Evolutionary conservation across 352 stramenopile species (phyloP).

Genomic region (Phytophthora melonis): DNA sequence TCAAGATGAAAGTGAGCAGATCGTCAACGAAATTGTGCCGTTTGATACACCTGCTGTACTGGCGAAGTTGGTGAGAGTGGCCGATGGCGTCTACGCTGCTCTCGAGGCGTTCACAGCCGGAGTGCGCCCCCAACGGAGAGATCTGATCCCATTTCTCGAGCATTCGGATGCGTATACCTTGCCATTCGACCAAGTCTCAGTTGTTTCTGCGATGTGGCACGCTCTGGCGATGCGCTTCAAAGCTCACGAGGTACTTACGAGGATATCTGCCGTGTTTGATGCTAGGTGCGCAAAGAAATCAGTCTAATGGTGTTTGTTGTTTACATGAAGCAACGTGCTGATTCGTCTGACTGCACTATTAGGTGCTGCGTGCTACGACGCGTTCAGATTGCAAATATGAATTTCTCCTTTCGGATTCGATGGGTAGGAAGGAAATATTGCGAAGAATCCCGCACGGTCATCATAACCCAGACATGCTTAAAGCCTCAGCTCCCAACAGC

Average conservation of each 20-base stretch:
- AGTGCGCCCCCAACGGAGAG: background rate
- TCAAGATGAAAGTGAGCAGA: background rate
- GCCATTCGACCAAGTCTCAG: slow-evolving; percentile 17
- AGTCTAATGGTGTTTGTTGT: background rate
- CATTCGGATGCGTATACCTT: slow-evolving; percentile 19
- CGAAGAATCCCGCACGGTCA: slow-evolving; percentile 14
- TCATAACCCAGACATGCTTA: slow-evolving; percentile 18
- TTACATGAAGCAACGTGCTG: slow-evolving; percentile 1
- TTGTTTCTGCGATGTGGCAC: slow-evolving; percentile 16
- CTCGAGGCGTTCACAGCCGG: slow-evolving; percentile 18
- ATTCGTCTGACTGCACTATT: slow-evolving; percentile 15
- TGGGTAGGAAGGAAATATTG: slow-evolving; percentile 24
- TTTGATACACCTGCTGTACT: slow-evolving; percentile 17
- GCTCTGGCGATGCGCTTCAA: slow-evolving; percentile 19
- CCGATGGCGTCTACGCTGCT: slow-evolving; percentile 18
- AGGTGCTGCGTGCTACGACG: slow-evolving; percentile 17
- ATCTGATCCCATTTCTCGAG: slow-evolving; percentile 19
- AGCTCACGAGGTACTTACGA: slow-evolving; percentile 18
- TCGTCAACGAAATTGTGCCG: background rate
- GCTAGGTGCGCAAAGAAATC: background rate
- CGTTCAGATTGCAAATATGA: slow-evolving; percentile 8
- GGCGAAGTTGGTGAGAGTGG: background rate
- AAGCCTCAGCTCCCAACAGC: slow-evolving; percentile 12
- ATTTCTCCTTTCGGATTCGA: slow-evolving; percentile 21
- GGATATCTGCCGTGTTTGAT: background rate